Evolutionary conservation across 2,329 filamentous ascomycete species (phyloP).

Genomic region (Decorospora gaudefroyi): DNA sequence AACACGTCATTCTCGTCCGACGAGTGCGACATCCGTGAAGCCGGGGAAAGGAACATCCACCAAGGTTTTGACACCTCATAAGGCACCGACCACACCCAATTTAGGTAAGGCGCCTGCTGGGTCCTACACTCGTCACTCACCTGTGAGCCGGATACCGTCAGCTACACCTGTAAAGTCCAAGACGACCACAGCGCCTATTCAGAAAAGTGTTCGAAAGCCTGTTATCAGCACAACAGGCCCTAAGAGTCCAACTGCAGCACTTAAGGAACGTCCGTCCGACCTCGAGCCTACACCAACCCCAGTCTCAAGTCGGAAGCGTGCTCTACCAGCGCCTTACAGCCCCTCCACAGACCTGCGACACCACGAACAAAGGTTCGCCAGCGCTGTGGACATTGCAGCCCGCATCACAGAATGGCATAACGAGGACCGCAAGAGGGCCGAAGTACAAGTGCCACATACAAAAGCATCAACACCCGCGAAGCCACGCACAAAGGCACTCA

Average conservation of each 20-base stretch:
- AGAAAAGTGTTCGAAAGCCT: not conserved
- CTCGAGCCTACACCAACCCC: not conserved
- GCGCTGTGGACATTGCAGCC: slow-evolving; percentile 20
- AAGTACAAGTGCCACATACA: no score
- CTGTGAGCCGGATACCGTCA: not conserved
- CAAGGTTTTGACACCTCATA: not conserved
- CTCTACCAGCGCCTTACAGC: not conserved
- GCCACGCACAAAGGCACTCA: not conserved
- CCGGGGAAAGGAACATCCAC: not conserved
- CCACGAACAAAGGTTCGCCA: slow-evolving; percentile 12
- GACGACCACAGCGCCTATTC: not conserved
- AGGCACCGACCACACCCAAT: not conserved
- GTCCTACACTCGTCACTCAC: not conserved
- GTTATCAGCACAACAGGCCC: not conserved
- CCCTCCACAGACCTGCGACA: slow-evolving; percentile 3
- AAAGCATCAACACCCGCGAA: no score
- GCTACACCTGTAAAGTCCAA: not conserved
- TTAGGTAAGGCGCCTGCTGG: not conserved
- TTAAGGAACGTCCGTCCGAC: not conserved
- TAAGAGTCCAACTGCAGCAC: not conserved
- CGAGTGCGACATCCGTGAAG: not conserved
- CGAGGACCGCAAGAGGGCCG: slow-evolving; percentile 9
- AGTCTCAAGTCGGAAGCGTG: slow-evolving; percentile 1
- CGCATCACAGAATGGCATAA: slow-evolving; percentile 23
- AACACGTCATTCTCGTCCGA: slow-evolving; percentile 2